Percentiles rank a stretch among this genome's conserved stretches.
Conservation (phyloP, 2,329 filamentous ascomycete species). For the Arthrobotrys sphaeroides region DNA sequence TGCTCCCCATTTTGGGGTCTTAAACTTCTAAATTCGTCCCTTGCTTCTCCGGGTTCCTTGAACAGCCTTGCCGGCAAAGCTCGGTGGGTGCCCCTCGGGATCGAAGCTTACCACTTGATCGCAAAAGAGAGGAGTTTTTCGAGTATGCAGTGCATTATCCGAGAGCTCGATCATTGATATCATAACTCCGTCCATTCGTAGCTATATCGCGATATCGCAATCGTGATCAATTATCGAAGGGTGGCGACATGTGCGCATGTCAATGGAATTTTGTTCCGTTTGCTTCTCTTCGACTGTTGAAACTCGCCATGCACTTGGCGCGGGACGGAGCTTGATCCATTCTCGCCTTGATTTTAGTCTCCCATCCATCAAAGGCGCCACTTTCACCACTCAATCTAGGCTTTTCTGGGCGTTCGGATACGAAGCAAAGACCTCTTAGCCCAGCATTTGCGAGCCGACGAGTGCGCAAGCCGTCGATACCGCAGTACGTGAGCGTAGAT, state of each 20-base stretch:
- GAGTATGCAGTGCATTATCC: not conserved
- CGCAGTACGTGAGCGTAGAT: not conserved
- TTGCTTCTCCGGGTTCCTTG: not conserved
- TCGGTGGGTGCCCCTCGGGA: too few relatives aligned
- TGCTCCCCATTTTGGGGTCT: not conserved
- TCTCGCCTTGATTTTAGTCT: constrained; percentile 7
- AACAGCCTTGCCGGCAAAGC: too few relatives aligned
- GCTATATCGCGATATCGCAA: too few relatives aligned
- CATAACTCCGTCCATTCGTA: too few relatives aligned
- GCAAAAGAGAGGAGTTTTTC: too few relatives aligned
- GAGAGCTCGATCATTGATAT: too few relatives aligned
- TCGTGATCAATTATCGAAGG: not conserved
- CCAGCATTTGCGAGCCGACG: not conserved
- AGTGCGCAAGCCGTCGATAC: not conserved
- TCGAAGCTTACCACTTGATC: too few relatives aligned
- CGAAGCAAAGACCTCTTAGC: constrained; percentile 16
- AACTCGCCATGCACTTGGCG: constrained; percentile 21
- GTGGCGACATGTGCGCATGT: constrained; percentile 6
- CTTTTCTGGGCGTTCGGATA: constrained; percentile 32
- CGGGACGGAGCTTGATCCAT: constrained; percentile 4
- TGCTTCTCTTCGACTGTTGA: constrained; percentile 26
- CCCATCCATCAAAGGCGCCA: too few relatives aligned
- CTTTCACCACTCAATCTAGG: constrained; percentile 9
- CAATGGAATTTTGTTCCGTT: not conserved
- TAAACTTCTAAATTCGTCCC: not conserved